phyloP scores from a whole-genome alignment of 108 stramenopile genomes.

The Cylindrotheca closterium region DNA sequence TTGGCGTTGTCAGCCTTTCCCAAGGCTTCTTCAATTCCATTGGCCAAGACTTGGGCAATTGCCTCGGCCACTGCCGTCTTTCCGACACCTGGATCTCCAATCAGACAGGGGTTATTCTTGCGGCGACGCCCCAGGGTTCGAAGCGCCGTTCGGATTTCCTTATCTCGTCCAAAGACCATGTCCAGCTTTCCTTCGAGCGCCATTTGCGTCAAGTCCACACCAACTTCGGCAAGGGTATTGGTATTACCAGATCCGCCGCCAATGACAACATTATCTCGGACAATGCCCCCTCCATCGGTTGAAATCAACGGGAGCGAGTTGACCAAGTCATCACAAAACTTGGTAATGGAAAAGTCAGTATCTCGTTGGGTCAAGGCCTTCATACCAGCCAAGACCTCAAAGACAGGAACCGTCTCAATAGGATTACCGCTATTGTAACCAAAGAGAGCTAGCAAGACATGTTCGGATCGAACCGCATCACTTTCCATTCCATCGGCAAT shows the following conservation, averaged over 20 bases:
- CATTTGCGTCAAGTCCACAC: conserved; percentile 73
- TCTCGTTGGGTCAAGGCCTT: conserved; percentile 7
- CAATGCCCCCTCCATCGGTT: conserved; percentile 7
- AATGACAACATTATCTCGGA: conserved; percentile 47
- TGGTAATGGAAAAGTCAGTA: conserved; percentile 21
- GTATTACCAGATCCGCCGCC: conserved; percentile 47
- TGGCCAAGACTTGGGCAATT: conserved; percentile 73
- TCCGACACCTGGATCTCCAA: conserved; percentile 66
- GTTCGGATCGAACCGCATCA: conserved; percentile 53
- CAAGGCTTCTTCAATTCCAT: conserved; percentile 19
- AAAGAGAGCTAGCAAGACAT: conserved; percentile 67
- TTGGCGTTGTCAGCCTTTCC: conserved; percentile 16
- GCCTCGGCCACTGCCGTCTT: conserved; percentile 91
- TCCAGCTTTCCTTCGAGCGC: conserved; percentile 68
- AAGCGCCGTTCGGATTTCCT: conserved; percentile 67
- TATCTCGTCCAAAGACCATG: conserved; percentile 75
- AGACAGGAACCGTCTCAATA: conserved; percentile 30
- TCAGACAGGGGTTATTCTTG: conserved; percentile 83
- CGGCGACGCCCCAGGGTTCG: conserved; percentile 78
- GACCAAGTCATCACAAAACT: conserved; percentile 37
- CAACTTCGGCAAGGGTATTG: conserved; percentile 65
- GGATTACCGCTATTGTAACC: conserved; percentile 48
- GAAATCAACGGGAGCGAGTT: conserved; percentile 40
- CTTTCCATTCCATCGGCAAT: conserved; percentile 62
- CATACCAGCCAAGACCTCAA: conserved; percentile 30